These are phyloP conservation scores for Clavariopsis aquatica DNA, from an alignment of 495 filamentous ascomycete species.

Conservation along the genomic window DNA sequence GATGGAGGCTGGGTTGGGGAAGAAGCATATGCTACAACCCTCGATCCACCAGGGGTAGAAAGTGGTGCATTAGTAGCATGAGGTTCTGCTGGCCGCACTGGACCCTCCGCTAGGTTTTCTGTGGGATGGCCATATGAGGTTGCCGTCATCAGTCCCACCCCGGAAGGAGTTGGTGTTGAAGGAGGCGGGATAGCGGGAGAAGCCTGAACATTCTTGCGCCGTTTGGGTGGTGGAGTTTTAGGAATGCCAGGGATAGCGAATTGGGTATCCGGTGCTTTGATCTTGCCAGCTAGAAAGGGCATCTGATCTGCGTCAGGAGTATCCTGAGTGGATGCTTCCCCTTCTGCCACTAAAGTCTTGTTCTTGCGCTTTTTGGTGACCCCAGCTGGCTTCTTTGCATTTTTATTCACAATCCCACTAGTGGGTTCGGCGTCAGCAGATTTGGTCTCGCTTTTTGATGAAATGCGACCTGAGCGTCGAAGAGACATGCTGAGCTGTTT, in stretches of 20 bases:
- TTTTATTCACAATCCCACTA: slow-evolving; percentile 2
- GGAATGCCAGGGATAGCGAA: slow-evolving; percentile 23
- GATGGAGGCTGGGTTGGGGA: slow-evolving; percentile 24
- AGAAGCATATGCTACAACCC: slow-evolving; percentile 58
- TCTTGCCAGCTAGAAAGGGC: neutral
- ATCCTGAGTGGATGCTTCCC: neutral
- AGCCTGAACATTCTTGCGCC: slow-evolving; percentile 21
- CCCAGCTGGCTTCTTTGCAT: slow-evolving; percentile 14
- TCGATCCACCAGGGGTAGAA: slow-evolving; percentile 74
- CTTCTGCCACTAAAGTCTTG: slow-evolving; percentile 12
- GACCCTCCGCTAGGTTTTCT: slow-evolving; percentile 34
- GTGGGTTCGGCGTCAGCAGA: slow-evolving; percentile 3
- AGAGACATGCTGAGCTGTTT: slow-evolving; percentile 39
- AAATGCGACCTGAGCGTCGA: slow-evolving; percentile 42
- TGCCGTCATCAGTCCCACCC: slow-evolving; percentile 13
- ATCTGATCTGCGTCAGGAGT: neutral
- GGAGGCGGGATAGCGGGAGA: slow-evolving; percentile 12
- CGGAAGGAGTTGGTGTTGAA: slow-evolving; percentile 27
- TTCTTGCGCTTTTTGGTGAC: slow-evolving; percentile 29
- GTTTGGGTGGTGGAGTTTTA: slow-evolving; percentile 16
- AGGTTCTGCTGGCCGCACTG: slow-evolving; percentile 62
- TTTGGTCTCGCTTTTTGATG: slow-evolving; percentile 8
- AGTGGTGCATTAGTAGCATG: slow-evolving; percentile 74
- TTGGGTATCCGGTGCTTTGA: slow-evolving; percentile 26
- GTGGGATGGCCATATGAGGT: neutral